Percentiles rank a stretch among this genome's conserved stretches.
phyloP scores from a whole-genome alignment of 192 early-diverging fungal genomes.

The Allomyces macrogynus region DNA sequence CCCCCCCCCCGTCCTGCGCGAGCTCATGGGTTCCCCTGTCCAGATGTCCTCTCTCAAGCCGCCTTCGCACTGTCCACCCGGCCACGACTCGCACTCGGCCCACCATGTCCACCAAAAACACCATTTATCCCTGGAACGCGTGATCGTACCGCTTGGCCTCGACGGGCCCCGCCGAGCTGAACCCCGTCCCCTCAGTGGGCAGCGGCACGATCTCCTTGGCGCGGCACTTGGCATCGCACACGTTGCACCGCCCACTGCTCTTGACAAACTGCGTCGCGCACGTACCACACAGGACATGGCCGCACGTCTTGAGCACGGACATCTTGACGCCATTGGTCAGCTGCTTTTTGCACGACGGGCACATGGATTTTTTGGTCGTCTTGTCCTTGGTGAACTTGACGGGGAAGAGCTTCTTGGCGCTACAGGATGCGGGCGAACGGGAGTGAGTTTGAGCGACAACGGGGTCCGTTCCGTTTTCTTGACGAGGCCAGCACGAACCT shows the following conservation, averaged over 20 bases:
- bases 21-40: no score
- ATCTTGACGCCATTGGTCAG: conserved; percentile 4
- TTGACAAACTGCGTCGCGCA: conserved; percentile 5
- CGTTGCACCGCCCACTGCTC: conserved; percentile 3
- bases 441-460: no score
- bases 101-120: no score
- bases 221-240: conserved; percentile 7
- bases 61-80: no score
- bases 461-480: no score
- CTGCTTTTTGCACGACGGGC: conserved; percentile 4
- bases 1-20: no score
- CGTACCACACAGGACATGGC: conserved; percentile 7
- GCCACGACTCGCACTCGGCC: no score
- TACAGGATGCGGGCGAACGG: neutral
- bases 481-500: neutral
- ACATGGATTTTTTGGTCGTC: neutral
- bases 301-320: conserved; percentile 6
- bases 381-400: conserved; percentile 1
- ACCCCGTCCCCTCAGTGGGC: conserved; percentile 9
- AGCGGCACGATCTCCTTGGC: conserved; percentile 7
- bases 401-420: conserved; percentile 3
- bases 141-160: conserved; percentile 4
- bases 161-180: conserved; percentile 1
- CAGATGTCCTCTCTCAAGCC: no score
- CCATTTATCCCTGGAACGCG: conserved; percentile 2